Evolutionary conservation across 1,139 yeast species (phyloP).

Genomic region (Magnusiomyces ingens): DNA sequence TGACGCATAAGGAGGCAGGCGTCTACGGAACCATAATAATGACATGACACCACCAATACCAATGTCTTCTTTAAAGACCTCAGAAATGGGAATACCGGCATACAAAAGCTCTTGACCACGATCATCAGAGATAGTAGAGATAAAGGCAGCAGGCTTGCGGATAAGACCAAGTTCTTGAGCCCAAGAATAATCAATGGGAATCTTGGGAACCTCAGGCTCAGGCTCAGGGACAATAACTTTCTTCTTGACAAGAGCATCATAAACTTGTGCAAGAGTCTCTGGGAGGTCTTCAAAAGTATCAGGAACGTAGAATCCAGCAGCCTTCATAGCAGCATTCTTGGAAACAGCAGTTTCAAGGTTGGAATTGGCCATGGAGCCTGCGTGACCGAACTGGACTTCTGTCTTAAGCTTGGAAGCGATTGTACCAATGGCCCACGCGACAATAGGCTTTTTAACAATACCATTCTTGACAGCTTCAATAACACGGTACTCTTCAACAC

Average conservation of each 20-base stretch:
- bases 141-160: constrained; percentile 44
- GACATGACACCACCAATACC: constrained; percentile 46
- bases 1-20: constrained; percentile 40
- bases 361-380: constrained; percentile 44
- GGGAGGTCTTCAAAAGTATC: constrained; percentile 44
- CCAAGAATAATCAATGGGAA: constrained; percentile 44
- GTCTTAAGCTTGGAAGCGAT: constrained; percentile 45
- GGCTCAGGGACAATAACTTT: constrained; percentile 35
- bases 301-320: constrained; percentile 41
- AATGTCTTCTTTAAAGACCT: constrained; percentile 42
- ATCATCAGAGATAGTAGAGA: constrained; percentile 43
- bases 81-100: constrained; percentile 43
- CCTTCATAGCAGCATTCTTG: constrained; percentile 42
- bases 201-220: constrained; percentile 43
- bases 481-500: constrained; percentile 44
- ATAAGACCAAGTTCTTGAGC: constrained; percentile 43
- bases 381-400: constrained; percentile 45
- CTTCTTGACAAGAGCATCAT: constrained; percentile 34
- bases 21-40: constrained; percentile 41
- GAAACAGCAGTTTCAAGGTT: constrained; percentile 40
- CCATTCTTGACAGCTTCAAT: constrained; percentile 43
- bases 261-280: constrained; percentile 34
- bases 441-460: constrained; percentile 40
- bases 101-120: constrained; percentile 43
- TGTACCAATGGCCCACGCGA: constrained; percentile 46